Evolutionary conservation across 495 filamentous ascomycete species (phyloP), one percentile per base, ranked within the genome.

Genomic region (Lasiosphaeria ovina): DNA sequence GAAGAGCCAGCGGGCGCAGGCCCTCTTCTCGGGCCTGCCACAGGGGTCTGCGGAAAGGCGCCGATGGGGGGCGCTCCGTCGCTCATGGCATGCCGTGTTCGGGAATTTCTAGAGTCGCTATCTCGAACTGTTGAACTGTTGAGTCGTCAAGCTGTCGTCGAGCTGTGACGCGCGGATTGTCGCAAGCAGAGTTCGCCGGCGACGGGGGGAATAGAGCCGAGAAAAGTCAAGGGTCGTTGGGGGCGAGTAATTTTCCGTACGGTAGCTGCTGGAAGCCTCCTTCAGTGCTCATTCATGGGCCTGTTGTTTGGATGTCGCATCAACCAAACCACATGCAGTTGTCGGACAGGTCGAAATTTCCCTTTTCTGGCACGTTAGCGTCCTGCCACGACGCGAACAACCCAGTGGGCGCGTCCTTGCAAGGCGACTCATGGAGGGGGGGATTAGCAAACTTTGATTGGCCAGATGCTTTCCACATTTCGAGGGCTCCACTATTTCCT

Each of bases 71-170:
- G 24, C 24, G 72, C 66, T 57, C 63, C 73, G 60, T 64, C 69
- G 55, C 62, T 75, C 78, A 81, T 81, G 65, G 77, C 78, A 80
- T 79, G 66, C 75, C 75, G 74, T 61, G 67, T 70, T 62, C 33
- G 57, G 51, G 60, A 14, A 16, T 38, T 51, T 31, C 16, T 9
- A 54, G 40, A 33, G 24, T n/a, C 42, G 35, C 17, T 14, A 38
- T 45, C 8, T 51, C 49, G 49, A 24, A 6, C 32, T 51, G 49
- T 51, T 12, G 49, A 51, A 24, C 8, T 33, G 34, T 38, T 24
- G 24, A 24, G 51, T 3, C 51, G 32, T 35, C 14, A 33, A 35
- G 17, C 52, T 6, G 38, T 36, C 14, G 35, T 24, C 35, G 17
- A 31, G 47, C 16, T 35, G 53, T 36, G 51, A 35, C 24, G 24